phyloP scores from a whole-genome alignment of 306 rosid genomes.

The Dryas octopetala region DNA sequence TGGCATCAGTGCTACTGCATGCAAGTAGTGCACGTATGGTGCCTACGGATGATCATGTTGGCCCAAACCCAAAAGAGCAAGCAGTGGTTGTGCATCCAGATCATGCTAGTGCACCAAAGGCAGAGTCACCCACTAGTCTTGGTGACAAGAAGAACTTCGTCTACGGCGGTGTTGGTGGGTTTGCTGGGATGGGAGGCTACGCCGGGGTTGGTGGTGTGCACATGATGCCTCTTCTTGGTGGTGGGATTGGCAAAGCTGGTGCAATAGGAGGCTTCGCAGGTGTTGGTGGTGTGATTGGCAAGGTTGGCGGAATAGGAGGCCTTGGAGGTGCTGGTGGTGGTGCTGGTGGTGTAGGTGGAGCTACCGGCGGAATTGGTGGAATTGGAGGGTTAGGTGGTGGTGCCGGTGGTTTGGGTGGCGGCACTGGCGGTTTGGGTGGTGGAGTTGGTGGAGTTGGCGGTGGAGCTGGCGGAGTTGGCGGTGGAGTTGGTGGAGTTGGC shows the following conservation, averaged over 20 bases:
- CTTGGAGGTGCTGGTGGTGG: conserved; percentile 29
- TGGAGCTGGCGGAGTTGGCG: not conserved
- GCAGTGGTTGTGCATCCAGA: conserved; percentile 33
- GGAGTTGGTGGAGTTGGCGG: conserved; percentile 24
- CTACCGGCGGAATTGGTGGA: conserved; percentile 23
- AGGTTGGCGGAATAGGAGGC: conserved; percentile 24
- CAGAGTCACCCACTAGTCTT: conserved; percentile 30
- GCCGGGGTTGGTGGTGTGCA: conserved; percentile 30
- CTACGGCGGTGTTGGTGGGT: conserved; percentile 61
- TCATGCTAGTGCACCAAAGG: conserved; percentile 25
- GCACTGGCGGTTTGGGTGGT: conserved; percentile 19
- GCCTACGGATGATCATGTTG: conserved; percentile 26
- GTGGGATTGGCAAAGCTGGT: conserved; percentile 28
- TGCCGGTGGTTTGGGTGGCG: conserved; percentile 11
- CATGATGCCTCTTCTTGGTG: conserved; percentile 34
- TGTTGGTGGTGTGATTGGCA: conserved; percentile 27
- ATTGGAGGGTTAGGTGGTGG: conserved; percentile 11
- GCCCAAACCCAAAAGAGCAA: conserved; percentile 11
- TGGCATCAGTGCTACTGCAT: conserved; percentile 31
- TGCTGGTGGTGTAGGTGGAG: conserved; percentile 23
- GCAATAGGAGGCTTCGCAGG: conserved; percentile 30
- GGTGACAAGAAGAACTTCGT: conserved; percentile 54
- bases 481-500: not conserved
- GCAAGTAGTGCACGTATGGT: conserved; percentile 49
- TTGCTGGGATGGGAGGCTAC: conserved; percentile 44